Conservation (phyloP, 768 basidiomycete species). For the Termitomyces sp. region DNA sequence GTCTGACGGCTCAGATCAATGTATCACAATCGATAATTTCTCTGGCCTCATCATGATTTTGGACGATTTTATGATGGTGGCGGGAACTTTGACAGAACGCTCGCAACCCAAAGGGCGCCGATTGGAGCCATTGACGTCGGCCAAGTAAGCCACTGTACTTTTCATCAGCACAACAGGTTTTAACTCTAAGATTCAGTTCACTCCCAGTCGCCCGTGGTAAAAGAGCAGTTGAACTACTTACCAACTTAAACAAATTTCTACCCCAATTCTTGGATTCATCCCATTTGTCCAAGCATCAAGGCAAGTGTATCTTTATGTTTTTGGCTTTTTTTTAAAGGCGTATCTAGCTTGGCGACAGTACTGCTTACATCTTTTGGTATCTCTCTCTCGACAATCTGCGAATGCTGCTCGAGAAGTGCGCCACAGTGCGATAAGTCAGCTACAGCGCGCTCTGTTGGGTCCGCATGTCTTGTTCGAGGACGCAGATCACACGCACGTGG, state of each 20-base stretch:
- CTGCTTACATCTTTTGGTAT: conserved; percentile 68
- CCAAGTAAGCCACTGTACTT: conserved; percentile 39
- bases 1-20: conserved; percentile 54
- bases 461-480: conserved; percentile 63
- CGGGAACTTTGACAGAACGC: conserved; percentile 54
- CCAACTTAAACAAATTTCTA: conserved; percentile 66
- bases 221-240: conserved; percentile 77
- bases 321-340: conserved; percentile 1
- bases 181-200: conserved; percentile 43
- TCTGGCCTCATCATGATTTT: conserved; percentile 73
- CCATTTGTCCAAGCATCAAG: conserved; percentile 37
- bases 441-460: conserved; percentile 83
- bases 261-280: conserved; percentile 50
- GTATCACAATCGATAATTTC: conserved; percentile 76
- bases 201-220: conserved; percentile 77
- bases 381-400: conserved; percentile 76
- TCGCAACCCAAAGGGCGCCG: conserved; percentile 53
- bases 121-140: conserved; percentile 42
- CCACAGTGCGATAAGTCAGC: conserved; percentile 70
- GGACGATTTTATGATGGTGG: conserved; percentile 81
- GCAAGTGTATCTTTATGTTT: conserved; percentile 23
- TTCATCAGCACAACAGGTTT: not conserved
- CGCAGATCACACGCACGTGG: conserved; percentile 58
- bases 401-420: conserved; percentile 85
- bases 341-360: conserved; percentile 70